Evolutionary conservation across 2,329 filamentous ascomycete species (phyloP), one percentile per base, ranked within the genome.

Genomic region (Talaromyces sp.): DNA sequence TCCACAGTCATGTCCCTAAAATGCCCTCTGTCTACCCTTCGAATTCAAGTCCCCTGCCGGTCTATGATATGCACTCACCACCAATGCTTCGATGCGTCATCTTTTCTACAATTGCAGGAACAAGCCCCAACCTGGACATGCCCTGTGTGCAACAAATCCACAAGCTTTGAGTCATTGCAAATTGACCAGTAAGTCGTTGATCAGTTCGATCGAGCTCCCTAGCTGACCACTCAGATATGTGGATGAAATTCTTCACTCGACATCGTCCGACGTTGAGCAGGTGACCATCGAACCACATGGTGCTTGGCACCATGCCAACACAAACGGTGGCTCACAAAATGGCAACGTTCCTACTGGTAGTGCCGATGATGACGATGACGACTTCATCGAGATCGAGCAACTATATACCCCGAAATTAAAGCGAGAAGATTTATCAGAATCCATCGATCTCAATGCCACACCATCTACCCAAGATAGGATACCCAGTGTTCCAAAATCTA

Each of bases 81-180:
- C 27, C 91, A 96, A 71, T 99, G 94, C 72, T 99, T 97, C 67
- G 94, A 99, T 73, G 93, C 90, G 3, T 88, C 86, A 3, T 95
- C 91, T 1, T 99, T 97, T 71, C 81, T 99, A 21, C 91, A 96
- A 68, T 78, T 99, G 29, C 93, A 97, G 72, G 92, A 97, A 72
- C 94, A 99, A 78, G 93, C 91, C 0, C 94, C 94, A 0, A 95
- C 94, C 19, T 99, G 94, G 94, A 82, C 87, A n/a, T 99, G 94
- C 69, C 94, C 94, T 0, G 88, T 97, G 24, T 99, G 94, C 79
- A 93, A 88, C 74, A 95, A 92, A 69, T 77, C 85, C 0, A 88
- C 92, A 1, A 85, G 87, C 0, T 99, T 91, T 73, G 89, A 93
- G 56, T 87, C 85, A 54, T 78, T 99, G 26, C 91, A 91, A 11